Conservation (phyloP, 805 yeast genomes). For the Starmerella gropengiesseri region DNA sequence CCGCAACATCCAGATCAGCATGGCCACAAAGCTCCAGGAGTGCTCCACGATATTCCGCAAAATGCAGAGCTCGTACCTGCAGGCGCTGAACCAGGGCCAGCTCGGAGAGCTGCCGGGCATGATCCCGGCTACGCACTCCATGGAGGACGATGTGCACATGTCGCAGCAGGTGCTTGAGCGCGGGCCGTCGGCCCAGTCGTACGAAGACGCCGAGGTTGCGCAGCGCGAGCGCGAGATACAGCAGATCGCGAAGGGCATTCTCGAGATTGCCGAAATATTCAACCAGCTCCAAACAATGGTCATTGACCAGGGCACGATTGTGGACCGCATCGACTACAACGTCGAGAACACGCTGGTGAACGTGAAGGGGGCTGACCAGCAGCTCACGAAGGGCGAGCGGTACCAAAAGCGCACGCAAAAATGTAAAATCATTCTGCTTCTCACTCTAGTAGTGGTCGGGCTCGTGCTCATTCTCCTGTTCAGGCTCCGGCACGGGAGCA, state of each 20-base stretch:
- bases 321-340: constrained; percentile 91
- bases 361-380: constrained; percentile 64
- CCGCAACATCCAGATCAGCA: constrained; percentile 68
- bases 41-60: constrained; percentile 68
- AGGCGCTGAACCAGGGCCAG: constrained; percentile 45
- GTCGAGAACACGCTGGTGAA: constrained; percentile 68
- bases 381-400: constrained; percentile 60
- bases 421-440: constrained; percentile 72
- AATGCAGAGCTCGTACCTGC: constrained; percentile 79
- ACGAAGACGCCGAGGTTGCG: constrained; percentile 34
- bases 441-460: constrained; percentile 60
- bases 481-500: constrained; percentile 32
- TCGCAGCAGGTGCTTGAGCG: constrained; percentile 31
- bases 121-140: constrained; percentile 2
- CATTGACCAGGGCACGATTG: constrained; percentile 87
- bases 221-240: constrained; percentile 85
- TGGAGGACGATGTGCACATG: constrained; percentile 31
- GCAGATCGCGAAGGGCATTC: constrained; percentile 83
- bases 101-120: constrained; percentile 23
- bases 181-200: constrained; percentile 23
- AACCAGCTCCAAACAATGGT: constrained; percentile 85
- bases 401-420: constrained; percentile 85
- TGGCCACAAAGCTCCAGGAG: constrained; percentile 77
- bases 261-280: constrained; percentile 87
- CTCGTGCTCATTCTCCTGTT: constrained; percentile 59